Evolutionary conservation across 176 grass and related monocot species (phyloP), one percentile per base, ranked within the genome.

Genomic region (Avena atlantica): DNA sequence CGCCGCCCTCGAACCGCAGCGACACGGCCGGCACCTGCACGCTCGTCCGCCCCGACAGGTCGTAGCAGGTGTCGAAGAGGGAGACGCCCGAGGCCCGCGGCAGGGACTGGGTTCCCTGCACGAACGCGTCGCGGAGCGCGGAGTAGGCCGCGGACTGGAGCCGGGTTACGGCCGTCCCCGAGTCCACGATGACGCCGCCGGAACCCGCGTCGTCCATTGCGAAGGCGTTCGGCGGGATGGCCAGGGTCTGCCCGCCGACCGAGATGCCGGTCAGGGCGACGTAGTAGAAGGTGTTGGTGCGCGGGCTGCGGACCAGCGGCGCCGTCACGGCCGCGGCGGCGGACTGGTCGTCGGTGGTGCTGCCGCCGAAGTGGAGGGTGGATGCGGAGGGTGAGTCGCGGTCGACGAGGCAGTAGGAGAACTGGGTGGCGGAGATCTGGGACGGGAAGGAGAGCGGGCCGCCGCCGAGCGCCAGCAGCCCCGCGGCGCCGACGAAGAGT

Each of bases 391-490:
- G 83, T 5, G 97, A 99, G 83, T 99, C 94, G 49, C 97, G 94
- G 92, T 99, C 97, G 2, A 99, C 97, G 20, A 99, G 94, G 85
- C 97, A 99, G 87, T 99, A 99, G 48, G 97, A 99, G 91, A 99
- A 96, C 67, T 87, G 61, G 17, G 80, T 45, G 0, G 97, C 92
- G 1, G 92, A 93, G 82, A 99, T 86, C 94, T 99, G 97, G 6
- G 97, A 99, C 9, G 97, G 97, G 83, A 99, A 99, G n/a, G 94
- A 94, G 4, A 99, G 94, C 0, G 92, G 89, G 0, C 97, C 97
- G 0, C 94, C 94, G 16, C 94, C 94, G 5, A 99, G 89, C 0
- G 97, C 94, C 0, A 99, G 87, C 13, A 99, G 53, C 3, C 94
- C 97, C 0, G 97, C 94, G 0, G 97, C 92, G 60, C 94, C 94